Conservation (phyloP, 306 rosid species). For the Castanea mollissima region DNA sequence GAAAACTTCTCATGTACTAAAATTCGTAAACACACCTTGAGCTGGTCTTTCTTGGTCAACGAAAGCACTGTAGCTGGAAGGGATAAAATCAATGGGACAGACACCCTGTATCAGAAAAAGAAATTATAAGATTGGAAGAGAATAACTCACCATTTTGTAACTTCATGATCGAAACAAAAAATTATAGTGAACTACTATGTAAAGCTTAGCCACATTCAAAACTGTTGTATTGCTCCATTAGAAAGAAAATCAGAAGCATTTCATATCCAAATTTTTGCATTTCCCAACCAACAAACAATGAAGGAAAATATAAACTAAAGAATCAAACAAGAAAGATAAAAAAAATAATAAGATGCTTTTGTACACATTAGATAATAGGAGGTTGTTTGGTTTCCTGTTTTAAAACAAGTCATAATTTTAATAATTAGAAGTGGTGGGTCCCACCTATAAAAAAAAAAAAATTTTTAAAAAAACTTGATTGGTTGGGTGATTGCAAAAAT, state of each 20-base stretch:
- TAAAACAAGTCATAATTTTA: too few relatives aligned
- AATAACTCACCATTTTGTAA: neutral
- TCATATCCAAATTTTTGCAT: neutral
- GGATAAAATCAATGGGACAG: slow-evolving; percentile 80
- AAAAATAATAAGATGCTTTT: neutral
- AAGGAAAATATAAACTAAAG: neutral
- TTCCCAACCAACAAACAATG: neutral
- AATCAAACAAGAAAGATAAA: neutral
- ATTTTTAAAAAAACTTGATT: too few relatives aligned
- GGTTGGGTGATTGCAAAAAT: too few relatives aligned
- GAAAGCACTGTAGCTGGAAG: slow-evolving; percentile 88
- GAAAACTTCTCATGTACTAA: neutral
- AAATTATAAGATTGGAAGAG: slow-evolving; percentile 12
- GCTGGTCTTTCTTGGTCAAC: slow-evolving; percentile 63
- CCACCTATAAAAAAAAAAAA: too few relatives aligned
- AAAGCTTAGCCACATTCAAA: neutral
- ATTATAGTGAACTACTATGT: too few relatives aligned
- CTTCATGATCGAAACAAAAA: neutral
- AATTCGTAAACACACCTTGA: slow-evolving; percentile 57
- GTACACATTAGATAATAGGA: neutral
- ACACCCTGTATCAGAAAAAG: slow-evolving; percentile 53
- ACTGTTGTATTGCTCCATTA: neutral
- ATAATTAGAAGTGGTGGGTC: too few relatives aligned
- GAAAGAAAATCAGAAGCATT: neutral
- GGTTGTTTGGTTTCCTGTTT: too few relatives aligned